Evolutionary conservation across 2,329 filamentous ascomycete genomes (phyloP).

Genomic region (Fusarium pilosicola): DNA sequence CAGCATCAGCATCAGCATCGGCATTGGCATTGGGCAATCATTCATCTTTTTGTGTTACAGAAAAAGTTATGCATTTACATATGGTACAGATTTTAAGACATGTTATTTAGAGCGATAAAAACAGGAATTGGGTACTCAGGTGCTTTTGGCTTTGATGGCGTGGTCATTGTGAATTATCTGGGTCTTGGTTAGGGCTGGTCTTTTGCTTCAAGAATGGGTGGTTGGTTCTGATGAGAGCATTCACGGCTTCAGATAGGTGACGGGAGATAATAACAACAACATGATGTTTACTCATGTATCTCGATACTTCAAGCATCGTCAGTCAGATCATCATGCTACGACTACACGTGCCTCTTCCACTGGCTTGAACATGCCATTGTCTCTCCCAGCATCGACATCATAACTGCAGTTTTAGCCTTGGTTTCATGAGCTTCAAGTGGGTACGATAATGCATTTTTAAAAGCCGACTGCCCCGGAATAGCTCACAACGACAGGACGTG

Average conservation of each 20-base stretch:
- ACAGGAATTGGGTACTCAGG: not conserved
- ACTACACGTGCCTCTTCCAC: conserved; percentile 9
- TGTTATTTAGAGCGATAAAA: conserved; percentile 3
- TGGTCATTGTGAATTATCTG: not conserved
- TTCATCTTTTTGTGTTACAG: not conserved
- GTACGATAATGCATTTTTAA: not conserved
- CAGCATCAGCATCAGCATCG: conserved; percentile 5
- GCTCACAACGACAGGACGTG: conserved; percentile 6
- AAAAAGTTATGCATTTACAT: conserved; percentile 9
- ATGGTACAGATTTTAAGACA: not conserved
- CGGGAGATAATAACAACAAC: not conserved
- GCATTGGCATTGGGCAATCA: not conserved
- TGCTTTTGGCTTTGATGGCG: not conserved
- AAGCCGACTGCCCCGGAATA: conserved; percentile 23
- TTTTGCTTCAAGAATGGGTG: not conserved
- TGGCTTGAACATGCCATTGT: conserved; percentile 10
- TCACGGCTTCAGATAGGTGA: not conserved
- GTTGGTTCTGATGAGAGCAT: not conserved
- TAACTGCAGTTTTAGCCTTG: conserved; percentile 6
- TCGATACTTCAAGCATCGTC: not conserved
- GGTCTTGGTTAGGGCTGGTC: not conserved
- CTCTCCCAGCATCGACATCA: conserved; percentile 15
- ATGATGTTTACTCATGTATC: not conserved
- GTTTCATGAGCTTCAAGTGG: conserved; percentile 8
- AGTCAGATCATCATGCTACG: conserved; percentile 3